Evolutionary conservation across 306 rosid species (phyloP).

Genomic region (Glycyrrhiza uralensis): DNA sequence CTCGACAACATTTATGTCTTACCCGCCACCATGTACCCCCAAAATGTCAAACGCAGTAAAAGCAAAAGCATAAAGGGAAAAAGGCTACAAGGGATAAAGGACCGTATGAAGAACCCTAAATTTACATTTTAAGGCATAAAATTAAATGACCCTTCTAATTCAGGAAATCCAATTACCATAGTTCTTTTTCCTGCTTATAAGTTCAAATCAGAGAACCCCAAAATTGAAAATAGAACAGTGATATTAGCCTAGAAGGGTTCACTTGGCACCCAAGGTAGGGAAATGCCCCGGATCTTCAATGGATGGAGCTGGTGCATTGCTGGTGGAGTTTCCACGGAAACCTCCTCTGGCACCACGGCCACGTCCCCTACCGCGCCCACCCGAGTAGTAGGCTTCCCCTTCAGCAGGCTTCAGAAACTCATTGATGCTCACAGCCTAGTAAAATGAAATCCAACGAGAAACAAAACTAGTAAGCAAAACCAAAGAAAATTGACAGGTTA

Average conservation of each 20-base stretch:
- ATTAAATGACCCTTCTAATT: conserved; percentile 33
- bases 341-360: conserved; percentile 85
- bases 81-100: conserved; percentile 27
- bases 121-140: conserved; percentile 52
- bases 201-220: conserved; percentile 48
- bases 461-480: background rate
- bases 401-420: conserved; percentile 95
- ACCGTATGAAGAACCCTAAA: conserved; percentile 53
- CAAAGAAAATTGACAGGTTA: background rate
- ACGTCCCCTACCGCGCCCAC: conserved; percentile 85
- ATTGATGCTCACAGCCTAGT: conserved; percentile 73
- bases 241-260: conserved; percentile 42
- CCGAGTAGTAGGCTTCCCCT: conserved; percentile 61
- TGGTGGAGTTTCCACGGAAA: conserved; percentile 38
- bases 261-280: conserved; percentile 84
- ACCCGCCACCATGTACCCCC: conserved; percentile 47
- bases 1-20: conserved; percentile 43
- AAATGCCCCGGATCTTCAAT: conserved; percentile 84
- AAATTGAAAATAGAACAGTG: conserved; percentile 37
- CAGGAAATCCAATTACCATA: conserved; percentile 53
- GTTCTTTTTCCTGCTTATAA: conserved; percentile 45
- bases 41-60: conserved; percentile 21
- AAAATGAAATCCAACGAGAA: background rate
- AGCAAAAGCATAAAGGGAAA: background rate
- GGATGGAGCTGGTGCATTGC: conserved; percentile 64